phyloP scores from a whole-genome alignment of 2,329 filamentous ascomycete genomes.

The Colletotrichum cuscutae region DNA sequence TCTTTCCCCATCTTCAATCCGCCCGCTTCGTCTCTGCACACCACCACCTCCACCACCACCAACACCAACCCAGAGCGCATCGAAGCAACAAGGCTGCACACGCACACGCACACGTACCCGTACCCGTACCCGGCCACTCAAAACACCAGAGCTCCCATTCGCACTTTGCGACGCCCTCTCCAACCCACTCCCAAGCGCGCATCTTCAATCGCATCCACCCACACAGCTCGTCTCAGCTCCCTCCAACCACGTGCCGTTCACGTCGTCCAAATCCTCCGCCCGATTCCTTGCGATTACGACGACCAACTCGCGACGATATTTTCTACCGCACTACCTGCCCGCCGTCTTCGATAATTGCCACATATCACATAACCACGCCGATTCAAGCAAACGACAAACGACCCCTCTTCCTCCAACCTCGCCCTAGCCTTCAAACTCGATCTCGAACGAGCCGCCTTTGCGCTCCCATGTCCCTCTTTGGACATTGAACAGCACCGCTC shows the following conservation, averaged over 20 bases:
- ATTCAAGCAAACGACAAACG: constrained; percentile 5
- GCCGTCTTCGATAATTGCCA: not conserved
- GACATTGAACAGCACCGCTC: not conserved
- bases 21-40: not conserved
- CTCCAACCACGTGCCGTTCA: not conserved
- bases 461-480: not conserved
- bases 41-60: not conserved
- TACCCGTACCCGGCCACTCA: not conserved
- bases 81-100: not conserved
- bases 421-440: not conserved
- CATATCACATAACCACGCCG: not conserved
- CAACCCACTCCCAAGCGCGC: not conserved
- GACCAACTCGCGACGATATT: constrained; percentile 19
- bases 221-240: not conserved
- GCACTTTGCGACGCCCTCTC: constrained; percentile 8
- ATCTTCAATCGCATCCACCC: not conserved
- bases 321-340: not conserved
- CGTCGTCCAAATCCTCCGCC: not conserved
- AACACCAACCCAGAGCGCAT: not conserved
- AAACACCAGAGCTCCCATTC: not conserved
- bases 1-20: not conserved
- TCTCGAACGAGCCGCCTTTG: not conserved
- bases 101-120: not conserved
- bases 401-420: constrained; percentile 3
- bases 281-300: constrained; percentile 14